Conservation (phyloP, 768 basidiomycete species). For the Phylloporus sp. region DNA sequence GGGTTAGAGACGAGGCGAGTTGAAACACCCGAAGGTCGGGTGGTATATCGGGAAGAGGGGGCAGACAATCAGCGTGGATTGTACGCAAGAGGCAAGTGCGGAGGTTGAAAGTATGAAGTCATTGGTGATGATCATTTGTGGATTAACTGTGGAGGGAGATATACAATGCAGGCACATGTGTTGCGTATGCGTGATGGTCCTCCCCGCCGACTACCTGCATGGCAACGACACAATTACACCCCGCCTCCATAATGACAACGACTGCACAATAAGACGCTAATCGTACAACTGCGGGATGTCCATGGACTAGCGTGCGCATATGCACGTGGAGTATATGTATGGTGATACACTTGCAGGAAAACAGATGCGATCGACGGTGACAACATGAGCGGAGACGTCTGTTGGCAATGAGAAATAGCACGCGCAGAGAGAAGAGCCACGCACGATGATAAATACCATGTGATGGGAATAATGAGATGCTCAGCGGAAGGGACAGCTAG, state of each 20-base stretch:
- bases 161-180: conserved; percentile 28
- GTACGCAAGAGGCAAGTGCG: not conserved
- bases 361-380: conserved; percentile 33
- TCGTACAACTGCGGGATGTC: conserved; percentile 29
- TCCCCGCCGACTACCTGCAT: conserved; percentile 24
- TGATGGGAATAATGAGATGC: conserved; percentile 12
- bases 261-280: conserved; percentile 11
- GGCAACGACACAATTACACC: conserved; percentile 10
- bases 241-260: conserved; percentile 10
- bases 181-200: conserved; percentile 18
- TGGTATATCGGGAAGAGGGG: conserved; percentile 16
- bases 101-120: conserved; percentile 27
- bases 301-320: conserved; percentile 33
- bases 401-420: not conserved
- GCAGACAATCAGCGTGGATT: not conserved
- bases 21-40: conserved; percentile 27
- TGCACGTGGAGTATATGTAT: conserved; percentile 34
- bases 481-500: conserved; percentile 65
- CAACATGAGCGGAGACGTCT: conserved; percentile 25
- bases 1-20: not conserved
- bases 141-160: conserved; percentile 9
- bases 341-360: conserved; percentile 30
- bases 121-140: conserved; percentile 14
- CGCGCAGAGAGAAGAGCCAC: not conserved
- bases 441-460: conserved; percentile 29